Base-by-base conservation (phyloP, 192 early-diverging fungal species). In the Podila epicladia region DNA sequence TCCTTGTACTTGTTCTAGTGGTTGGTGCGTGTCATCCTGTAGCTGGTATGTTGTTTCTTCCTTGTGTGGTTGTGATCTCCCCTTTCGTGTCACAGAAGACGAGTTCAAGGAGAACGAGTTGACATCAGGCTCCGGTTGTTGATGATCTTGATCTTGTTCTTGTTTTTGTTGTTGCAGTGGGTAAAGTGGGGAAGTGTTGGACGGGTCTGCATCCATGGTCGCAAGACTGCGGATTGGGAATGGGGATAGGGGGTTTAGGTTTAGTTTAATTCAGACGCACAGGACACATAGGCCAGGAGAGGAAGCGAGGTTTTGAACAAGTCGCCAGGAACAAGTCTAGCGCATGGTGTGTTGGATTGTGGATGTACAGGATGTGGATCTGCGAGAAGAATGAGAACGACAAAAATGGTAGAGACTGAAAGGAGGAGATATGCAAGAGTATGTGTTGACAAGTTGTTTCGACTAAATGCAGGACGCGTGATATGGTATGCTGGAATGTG, bases 101-200 rank as follows among this genome's bases (percentile, higher is more conserved):
- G 65, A n/a, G 65, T 50, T 55, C n/a, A 31, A 22, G 51, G 31
- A 9, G 65, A 33, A 4, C n/a, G 17, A 22, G 33, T 22, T 48
- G 33, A n/a, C 12, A 55, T 5, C 31, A n/a, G 20, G 33, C n/a
- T 20, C 50, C 33, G 50, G 2, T 11, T 51, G 64, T 8, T 65
- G 29, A 20, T 65, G 64, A 13, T 11, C 24, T 29, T 65, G 64
- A 12, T 50, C 5, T 5, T n/a, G 64, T 48, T 64, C 0, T 20
- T 51, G 64, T 41, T 33, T 51, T 12, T 67, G 33, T 19, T 22
- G 50, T 57, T 67, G 53, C 38, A 28, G 51, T 22, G 65, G 65
- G 29, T 50, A 33, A 11, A 69, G 28, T 7, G 45, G 20, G n/a
- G 13, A 64, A 9, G 11, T n/a, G n/a, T 22, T 53, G 59, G 60